Conservation (phyloP, 805 yeast species). For the Teunomyces tritomae region DNA sequence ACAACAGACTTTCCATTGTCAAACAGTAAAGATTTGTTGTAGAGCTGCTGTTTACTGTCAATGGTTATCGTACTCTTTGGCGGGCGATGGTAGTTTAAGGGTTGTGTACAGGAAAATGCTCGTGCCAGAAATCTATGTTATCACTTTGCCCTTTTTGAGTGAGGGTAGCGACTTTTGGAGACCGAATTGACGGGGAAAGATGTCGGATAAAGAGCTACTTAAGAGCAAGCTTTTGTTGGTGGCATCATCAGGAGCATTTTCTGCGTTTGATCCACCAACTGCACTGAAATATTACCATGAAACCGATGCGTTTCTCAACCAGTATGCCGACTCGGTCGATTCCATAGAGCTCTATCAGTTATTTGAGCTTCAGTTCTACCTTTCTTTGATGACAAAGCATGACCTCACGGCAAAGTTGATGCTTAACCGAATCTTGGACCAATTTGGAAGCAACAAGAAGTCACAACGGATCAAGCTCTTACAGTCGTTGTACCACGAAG, state of each 20-base stretch:
- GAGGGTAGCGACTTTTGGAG: too few species aligned
- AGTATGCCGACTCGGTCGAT: conserved; percentile 28
- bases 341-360: conserved; percentile 54
- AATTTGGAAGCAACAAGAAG: conserved; percentile 50
- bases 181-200: background rate
- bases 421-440: conserved; percentile 64
- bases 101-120: background rate
- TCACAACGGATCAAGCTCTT: conserved; percentile 58
- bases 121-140: too few species aligned
- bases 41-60: too few species aligned
- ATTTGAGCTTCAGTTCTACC: conserved; percentile 69
- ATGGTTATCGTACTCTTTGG: too few species aligned
- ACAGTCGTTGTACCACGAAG: conserved; percentile 55
- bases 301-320: conserved; percentile 33
- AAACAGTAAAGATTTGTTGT: background rate
- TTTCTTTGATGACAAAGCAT: conserved; percentile 56
- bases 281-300: conserved; percentile 37
- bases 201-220: conserved; percentile 6
- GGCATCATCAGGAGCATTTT: conserved; percentile 50
- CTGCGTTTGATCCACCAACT: conserved; percentile 47
- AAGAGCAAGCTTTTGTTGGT: conserved; percentile 51
- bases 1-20: background rate
- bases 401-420: conserved; percentile 70
- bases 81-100: too few species aligned
- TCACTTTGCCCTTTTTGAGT: too few species aligned